A percentile compares a stretch with the other conserved stretches of the same genome.
These are phyloP conservation scores for Myxozyma kluyveri DNA, from an alignment of 805 yeast species.

Conservation along the genomic window DNA sequence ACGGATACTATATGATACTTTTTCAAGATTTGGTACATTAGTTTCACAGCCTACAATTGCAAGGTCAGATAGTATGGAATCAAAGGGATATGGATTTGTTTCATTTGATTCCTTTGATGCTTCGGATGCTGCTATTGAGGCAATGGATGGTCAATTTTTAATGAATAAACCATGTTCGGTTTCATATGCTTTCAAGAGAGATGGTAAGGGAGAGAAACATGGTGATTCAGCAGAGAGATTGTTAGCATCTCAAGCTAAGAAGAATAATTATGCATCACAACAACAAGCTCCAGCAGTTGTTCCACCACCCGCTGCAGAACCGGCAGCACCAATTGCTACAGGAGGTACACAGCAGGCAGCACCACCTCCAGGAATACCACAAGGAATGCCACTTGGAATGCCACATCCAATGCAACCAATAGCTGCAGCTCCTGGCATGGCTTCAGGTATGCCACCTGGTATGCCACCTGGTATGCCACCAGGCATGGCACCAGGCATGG, in stretches of 20 bases:
- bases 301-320: neutral
- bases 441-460: neutral
- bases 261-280: slow-evolving; percentile 38
- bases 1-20: slow-evolving; percentile 53
- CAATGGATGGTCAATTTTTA: slow-evolving; percentile 65
- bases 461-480: neutral
- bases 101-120: slow-evolving; percentile 61
- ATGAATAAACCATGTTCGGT: slow-evolving; percentile 63
- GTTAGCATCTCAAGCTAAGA: slow-evolving; percentile 62
- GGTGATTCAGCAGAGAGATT: slow-evolving; percentile 78
- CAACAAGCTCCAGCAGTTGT: too few species aligned
- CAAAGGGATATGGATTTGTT: slow-evolving; percentile 66
- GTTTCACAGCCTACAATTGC: slow-evolving; percentile 50
- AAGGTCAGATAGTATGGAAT: slow-evolving; percentile 46
- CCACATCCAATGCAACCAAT: neutral
- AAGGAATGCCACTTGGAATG: neutral
- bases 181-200: slow-evolving; percentile 70
- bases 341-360: neutral
- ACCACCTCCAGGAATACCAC: neutral
- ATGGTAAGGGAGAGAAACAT: slow-evolving; percentile 55
- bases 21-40: slow-evolving; percentile 67
- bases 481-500: neutral
- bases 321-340: neutral
- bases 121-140: slow-evolving; percentile 68
- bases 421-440: neutral